Percentiles rank a stretch among this genome's conserved stretches.
Evolutionary conservation across 2,329 filamentous ascomycete genomes (phyloP).

Genomic region (Stylonectria norvegica): DNA sequence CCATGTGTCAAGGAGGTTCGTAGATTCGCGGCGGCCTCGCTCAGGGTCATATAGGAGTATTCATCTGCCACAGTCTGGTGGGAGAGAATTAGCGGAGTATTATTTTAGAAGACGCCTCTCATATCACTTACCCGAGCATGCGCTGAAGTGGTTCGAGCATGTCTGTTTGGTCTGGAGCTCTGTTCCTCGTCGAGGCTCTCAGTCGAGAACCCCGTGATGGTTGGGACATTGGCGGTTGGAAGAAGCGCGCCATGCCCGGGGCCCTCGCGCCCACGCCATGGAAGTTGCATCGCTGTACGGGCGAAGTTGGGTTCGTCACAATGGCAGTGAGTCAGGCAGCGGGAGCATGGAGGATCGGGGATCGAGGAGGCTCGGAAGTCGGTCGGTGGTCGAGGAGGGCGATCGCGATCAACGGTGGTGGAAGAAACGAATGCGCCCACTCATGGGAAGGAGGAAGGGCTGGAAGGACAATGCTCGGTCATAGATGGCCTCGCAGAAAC

Average conservation of each 20-base stretch:
- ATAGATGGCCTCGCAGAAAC: constrained; percentile 3
- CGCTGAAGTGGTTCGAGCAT: constrained; percentile 50
- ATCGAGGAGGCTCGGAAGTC: too few relatives aligned
- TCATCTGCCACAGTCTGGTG: constrained; percentile 54
- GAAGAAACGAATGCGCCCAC: constrained; percentile 18
- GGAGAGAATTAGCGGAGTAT: constrained; percentile 14
- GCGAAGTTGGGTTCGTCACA: constrained; percentile 16
- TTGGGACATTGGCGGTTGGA: constrained; percentile 34
- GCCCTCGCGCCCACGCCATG: constrained; percentile 34
- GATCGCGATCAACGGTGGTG: constrained; percentile 4
- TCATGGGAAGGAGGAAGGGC: constrained; percentile 17
- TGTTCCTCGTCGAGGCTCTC: constrained; percentile 27
- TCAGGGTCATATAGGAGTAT: constrained; percentile 65
- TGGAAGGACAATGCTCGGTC: constrained; percentile 14
- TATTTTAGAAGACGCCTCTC: neutral
- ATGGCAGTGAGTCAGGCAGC: constrained; percentile 15
- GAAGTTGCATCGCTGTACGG: constrained; percentile 35
- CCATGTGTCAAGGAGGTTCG: constrained; percentile 81
- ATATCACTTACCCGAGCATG: constrained; percentile 49
- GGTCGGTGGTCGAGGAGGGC: too few relatives aligned
- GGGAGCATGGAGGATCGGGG: constrained; percentile 19
- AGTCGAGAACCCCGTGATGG: constrained; percentile 28
- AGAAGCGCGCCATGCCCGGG: constrained; percentile 32
- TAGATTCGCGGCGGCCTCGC: constrained; percentile 73
- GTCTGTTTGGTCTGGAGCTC: constrained; percentile 30